These are phyloP conservation scores for Talinum fruticosum DNA, from an alignment of 148 eudicot species.

Conservation along the genomic window DNA sequence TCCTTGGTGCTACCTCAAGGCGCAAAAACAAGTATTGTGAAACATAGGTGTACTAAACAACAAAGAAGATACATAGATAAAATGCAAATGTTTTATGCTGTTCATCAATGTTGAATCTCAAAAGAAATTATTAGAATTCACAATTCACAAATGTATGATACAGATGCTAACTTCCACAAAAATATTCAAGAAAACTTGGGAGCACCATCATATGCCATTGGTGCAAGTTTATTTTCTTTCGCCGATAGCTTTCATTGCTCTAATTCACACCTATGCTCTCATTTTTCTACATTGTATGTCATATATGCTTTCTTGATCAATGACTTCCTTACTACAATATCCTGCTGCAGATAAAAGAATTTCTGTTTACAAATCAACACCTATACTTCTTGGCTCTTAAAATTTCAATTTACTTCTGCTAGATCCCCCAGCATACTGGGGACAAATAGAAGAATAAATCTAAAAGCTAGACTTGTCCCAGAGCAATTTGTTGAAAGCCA, in stretches of 20 bases:
- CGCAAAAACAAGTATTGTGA: too few species aligned
- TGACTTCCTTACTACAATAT: neutral
- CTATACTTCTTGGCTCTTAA: neutral
- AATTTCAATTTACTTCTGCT: neutral
- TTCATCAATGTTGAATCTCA: neutral
- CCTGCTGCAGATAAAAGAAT: neutral
- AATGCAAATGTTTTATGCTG: neutral
- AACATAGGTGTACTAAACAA: slow-evolving; percentile 6
- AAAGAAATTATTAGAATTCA: neutral
- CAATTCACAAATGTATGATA: neutral
- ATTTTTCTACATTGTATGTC: neutral
- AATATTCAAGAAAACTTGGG: neutral
- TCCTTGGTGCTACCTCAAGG: too few species aligned
- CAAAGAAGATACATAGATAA: neutral
- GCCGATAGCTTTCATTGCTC: neutral
- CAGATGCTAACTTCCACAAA: neutral
- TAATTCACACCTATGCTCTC: neutral
- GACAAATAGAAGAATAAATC: neutral
- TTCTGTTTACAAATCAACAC: neutral
- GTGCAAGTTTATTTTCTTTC: neutral
- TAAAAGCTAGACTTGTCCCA: neutral
- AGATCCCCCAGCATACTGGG: too few species aligned
- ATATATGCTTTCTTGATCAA: neutral
- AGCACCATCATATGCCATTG: neutral
- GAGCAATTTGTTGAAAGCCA: neutral